Conservation (phyloP, 1,284 basidiomycete species). For the Apiotrichum gamsii region DNA sequence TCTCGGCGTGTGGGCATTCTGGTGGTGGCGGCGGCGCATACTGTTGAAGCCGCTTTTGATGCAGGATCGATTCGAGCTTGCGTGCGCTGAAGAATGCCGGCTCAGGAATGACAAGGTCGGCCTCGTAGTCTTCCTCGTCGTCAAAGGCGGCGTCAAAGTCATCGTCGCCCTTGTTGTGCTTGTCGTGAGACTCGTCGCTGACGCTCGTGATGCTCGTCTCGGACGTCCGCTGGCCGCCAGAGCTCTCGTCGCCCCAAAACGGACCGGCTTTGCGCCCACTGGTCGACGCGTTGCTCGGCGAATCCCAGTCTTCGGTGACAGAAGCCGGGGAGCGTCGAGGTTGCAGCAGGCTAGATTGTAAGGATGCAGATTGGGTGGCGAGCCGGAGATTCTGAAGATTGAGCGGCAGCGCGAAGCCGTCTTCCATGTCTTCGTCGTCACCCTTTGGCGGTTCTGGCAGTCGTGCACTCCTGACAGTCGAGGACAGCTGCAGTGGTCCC, state of each 20-base stretch:
- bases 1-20: background rate
- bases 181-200: constrained; percentile 27
- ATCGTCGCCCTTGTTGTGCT: constrained; percentile 1
- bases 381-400: constrained; percentile 39
- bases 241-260: constrained; percentile 28
- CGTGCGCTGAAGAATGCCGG: constrained; percentile 34
- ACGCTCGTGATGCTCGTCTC: constrained; percentile 38
- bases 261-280: constrained; percentile 13
- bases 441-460: background rate
- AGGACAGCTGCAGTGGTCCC: no score
- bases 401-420: constrained; percentile 39
- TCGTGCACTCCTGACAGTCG: no score
- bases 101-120: constrained; percentile 35
- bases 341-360: constrained; percentile 11
- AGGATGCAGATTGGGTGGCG: constrained; percentile 21
- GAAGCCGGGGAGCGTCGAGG: constrained; percentile 33
- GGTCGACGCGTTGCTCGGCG: constrained; percentile 15
- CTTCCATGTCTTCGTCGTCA: constrained; percentile 27
- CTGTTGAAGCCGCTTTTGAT: constrained; percentile 39
- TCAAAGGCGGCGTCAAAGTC: constrained; percentile 16
- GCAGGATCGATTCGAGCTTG: constrained; percentile 38
- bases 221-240: constrained; percentile 16
- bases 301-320: constrained; percentile 22
- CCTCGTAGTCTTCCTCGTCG: constrained; percentile 38
- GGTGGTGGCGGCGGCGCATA: constrained; percentile 16